phyloP scores from a whole-genome alignment of 2,329 filamentous ascomycete species.

The Arthrobotrys sphaeroides region DNA sequence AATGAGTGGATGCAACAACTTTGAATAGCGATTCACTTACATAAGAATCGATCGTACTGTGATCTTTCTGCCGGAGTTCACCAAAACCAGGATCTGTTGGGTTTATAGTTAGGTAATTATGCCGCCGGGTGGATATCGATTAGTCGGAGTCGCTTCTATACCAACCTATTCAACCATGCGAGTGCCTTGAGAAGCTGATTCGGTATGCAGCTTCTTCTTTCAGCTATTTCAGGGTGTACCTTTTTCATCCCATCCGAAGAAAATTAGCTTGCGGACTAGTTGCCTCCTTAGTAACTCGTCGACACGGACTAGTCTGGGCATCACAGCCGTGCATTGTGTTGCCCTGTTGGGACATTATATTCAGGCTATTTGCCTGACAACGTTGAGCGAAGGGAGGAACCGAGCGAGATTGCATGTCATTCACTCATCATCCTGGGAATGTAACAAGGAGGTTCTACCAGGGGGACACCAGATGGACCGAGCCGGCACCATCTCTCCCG shows the following conservation, averaged over 20 bases:
- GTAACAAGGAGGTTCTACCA: not conserved
- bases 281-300: not conserved
- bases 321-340: not conserved
- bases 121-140: not conserved
- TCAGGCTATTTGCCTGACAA: not conserved
- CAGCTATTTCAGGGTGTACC: not conserved
- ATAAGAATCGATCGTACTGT: not conserved
- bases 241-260: slow-evolving; percentile 3
- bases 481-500: not conserved
- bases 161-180: not conserved
- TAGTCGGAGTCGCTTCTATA: not conserved
- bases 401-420: not conserved
- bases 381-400: not conserved
- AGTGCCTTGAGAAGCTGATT: not conserved
- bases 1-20: not conserved
- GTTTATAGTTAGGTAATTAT: not conserved
- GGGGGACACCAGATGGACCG: not conserved
- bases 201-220: slow-evolving; percentile 5
- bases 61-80: not conserved
- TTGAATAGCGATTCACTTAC: not conserved
- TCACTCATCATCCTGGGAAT: slow-evolving; percentile 14
- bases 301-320: not conserved
- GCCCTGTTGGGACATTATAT: slow-evolving; percentile 9
- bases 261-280: not conserved
- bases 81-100: not conserved